phyloP scores from a whole-genome alignment of 768 basidiomycete genomes.

The Collybiopsis luxurians region DNA sequence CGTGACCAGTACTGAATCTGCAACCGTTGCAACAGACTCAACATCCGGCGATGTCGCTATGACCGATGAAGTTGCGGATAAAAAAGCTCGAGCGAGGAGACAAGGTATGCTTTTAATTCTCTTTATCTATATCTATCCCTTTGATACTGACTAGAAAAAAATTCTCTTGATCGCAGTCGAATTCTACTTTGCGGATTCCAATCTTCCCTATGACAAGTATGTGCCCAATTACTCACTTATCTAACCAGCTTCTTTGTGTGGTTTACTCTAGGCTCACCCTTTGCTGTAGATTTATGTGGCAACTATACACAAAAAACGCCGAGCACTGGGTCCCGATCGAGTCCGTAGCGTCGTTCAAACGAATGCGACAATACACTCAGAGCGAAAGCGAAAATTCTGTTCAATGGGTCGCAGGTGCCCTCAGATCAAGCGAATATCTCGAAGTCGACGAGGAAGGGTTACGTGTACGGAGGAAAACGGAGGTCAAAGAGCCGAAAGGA shows the following conservation, averaged over 20 bases:
- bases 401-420: constrained; percentile 69
- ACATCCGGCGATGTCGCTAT: background rate
- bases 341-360: constrained; percentile 90
- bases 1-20: too few relatives aligned
- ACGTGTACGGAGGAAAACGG: constrained; percentile 73
- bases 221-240: too few relatives aligned
- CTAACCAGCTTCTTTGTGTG: background rate
- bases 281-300: constrained; percentile 87
- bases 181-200: constrained; percentile 97
- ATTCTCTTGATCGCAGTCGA: constrained; percentile 60
- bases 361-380: constrained; percentile 75
- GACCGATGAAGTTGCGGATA: background rate
- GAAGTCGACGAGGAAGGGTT: constrained; percentile 73
- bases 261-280: background rate
- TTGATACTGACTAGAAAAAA: too few relatives aligned
- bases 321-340: constrained; percentile 91
- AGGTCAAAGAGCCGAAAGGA: constrained; percentile 73
- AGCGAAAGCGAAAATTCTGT: constrained; percentile 42
- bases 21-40: too few relatives aligned
- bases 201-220: constrained; percentile 88
- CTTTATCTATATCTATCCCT: background rate
- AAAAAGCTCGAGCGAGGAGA: constrained; percentile 5
- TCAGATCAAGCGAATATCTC: constrained; percentile 52
- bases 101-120: background rate
- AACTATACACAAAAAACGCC: constrained; percentile 72